A percentile compares a stretch with the other conserved stretches of the same genome.
These are phyloP conservation scores for Annulohypoxylon maeteangense DNA, from an alignment of 495 filamentous ascomycete genomes.

Conservation along the genomic window DNA sequence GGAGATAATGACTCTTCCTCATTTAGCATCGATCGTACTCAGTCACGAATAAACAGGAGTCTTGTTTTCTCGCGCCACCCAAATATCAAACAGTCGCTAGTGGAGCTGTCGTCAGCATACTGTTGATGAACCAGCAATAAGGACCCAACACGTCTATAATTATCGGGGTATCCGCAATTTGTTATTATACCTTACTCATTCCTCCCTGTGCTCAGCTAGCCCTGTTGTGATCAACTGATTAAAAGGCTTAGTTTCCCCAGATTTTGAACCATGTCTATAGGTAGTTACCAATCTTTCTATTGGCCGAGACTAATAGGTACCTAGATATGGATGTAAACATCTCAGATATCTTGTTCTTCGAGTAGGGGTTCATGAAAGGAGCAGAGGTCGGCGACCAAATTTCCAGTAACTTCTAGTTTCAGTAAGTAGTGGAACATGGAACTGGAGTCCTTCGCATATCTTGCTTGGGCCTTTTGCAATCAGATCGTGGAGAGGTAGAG, in stretches of 20 bases:
- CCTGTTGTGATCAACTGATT: neutral
- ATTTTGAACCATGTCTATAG: neutral
- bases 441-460: no score
- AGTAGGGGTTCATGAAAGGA: no score
- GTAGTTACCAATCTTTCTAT: neutral
- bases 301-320: no score
- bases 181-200: neutral
- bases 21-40: neutral
- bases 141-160: neutral
- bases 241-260: neutral
- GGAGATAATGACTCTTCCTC: neutral
- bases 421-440: no score
- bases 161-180: neutral
- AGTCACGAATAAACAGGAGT: neutral
- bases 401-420: no score
- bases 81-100: neutral
- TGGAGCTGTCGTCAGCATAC: neutral
- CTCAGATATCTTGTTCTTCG: no score
- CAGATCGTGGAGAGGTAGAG: no score
- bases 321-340: no score
- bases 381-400: no score
- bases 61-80: neutral
- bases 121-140: neutral
- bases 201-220: neutral
- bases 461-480: no score